Percentiles rank a stretch among this genome's conserved stretches.
Conservation (phyloP, 345 rosid species). For the Carallia brachiata region DNA sequence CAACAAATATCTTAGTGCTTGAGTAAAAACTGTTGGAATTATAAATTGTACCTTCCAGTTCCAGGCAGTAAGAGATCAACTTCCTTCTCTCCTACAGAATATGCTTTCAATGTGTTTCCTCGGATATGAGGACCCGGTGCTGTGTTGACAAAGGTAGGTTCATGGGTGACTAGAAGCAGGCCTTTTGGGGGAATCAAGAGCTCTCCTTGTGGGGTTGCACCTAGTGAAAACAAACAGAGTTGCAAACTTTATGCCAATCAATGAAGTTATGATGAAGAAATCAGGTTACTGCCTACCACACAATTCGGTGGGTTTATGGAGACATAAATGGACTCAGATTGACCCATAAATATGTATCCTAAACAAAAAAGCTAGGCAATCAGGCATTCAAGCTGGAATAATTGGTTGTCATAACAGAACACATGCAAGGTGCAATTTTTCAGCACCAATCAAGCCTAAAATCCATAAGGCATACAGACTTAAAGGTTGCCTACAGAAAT, state of each 20-base stretch:
- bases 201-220: constrained; percentile 43
- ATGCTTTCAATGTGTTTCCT: constrained; percentile 71
- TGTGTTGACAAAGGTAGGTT: constrained; percentile 61
- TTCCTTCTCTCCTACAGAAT: constrained; percentile 70
- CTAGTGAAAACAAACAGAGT: constrained; percentile 31
- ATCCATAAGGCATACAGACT: too few species aligned
- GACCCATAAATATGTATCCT: too few species aligned
- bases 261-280: not conserved
- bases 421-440: too few species aligned
- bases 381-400: too few species aligned
- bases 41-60: constrained; percentile 57
- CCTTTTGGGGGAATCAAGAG: constrained; percentile 62
- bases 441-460: too few species aligned
- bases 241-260: constrained; percentile 7
- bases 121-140: constrained; percentile 85
- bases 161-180: constrained; percentile 66
- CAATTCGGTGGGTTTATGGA: not conserved
- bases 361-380: too few species aligned
- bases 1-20: not conserved
- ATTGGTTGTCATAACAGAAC: too few species aligned
- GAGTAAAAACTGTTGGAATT: not conserved
- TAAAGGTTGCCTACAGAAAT: too few species aligned
- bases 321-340: not conserved
- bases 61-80: constrained; percentile 89
- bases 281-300: not conserved